phyloP scores from a whole-genome alignment of 2,329 filamentous ascomycete species.

The Pezicula radicicola region DNA sequence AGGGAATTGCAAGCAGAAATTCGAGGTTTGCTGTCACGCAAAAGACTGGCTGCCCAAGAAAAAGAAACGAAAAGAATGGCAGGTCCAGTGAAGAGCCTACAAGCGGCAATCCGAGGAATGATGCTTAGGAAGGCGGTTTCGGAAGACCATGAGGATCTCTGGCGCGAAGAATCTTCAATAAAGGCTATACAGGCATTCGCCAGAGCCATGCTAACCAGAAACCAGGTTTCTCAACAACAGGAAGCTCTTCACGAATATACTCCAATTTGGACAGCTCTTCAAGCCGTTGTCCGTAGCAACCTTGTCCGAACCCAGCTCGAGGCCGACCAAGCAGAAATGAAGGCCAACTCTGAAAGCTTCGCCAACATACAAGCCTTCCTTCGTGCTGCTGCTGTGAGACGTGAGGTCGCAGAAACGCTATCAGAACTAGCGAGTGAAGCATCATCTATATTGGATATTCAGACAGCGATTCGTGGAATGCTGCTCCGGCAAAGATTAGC shows the following conservation, averaged over 20 bases:
- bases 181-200: slow-evolving; percentile 62
- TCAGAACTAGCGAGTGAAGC: slow-evolving; percentile 45
- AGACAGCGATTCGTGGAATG: slow-evolving; percentile 61
- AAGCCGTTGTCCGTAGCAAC: slow-evolving; percentile 38
- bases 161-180: slow-evolving; percentile 46
- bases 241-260: slow-evolving; percentile 48
- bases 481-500: slow-evolving; percentile 49
- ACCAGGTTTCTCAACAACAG: slow-evolving; percentile 47
- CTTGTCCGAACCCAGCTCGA: slow-evolving; percentile 42
- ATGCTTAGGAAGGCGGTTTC: slow-evolving; percentile 54
- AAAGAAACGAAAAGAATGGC: slow-evolving; percentile 50
- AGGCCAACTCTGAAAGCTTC: slow-evolving; percentile 39
- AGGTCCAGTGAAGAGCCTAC: slow-evolving; percentile 54
- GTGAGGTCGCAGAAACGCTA: slow-evolving; percentile 45
- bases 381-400: slow-evolving; percentile 53
- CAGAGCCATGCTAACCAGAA: slow-evolving; percentile 59
- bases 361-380: slow-evolving; percentile 29
- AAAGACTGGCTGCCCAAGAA: slow-evolving; percentile 52
- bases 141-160: slow-evolving; percentile 49
- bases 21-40: slow-evolving; percentile 64
- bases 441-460: slow-evolving; percentile 46
- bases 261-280: slow-evolving; percentile 47
- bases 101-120: slow-evolving; percentile 66
- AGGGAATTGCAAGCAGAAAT: slow-evolving; percentile 63
- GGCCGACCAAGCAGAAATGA: slow-evolving; percentile 48